Conservation (phyloP, 306 rosid species). For the Cicer bijugum region DNA sequence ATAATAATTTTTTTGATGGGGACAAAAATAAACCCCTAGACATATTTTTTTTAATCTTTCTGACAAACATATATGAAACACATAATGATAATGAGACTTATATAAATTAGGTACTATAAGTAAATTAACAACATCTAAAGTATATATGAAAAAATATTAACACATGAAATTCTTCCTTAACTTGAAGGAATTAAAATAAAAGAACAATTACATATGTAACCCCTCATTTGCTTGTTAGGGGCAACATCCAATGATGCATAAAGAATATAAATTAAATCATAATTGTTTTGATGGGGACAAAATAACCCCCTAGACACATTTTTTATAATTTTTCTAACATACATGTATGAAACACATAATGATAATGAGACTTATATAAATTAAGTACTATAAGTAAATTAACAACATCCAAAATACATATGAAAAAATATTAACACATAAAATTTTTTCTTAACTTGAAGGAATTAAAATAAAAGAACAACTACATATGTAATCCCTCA, state of each 20-base stretch:
- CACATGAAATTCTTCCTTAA: constrained; percentile 13
- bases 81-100: not conserved
- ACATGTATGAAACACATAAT: not conserved
- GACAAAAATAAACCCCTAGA: too few relatives aligned
- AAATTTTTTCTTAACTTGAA: constrained; percentile 3
- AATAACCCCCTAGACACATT: too few relatives aligned
- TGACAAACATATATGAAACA: not conserved
- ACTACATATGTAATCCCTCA: constrained; percentile 18
- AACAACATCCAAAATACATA: constrained; percentile 23
- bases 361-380: constrained; percentile 7
- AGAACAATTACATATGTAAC: too few relatives aligned
- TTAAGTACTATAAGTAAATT: constrained; percentile 9
- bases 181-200: not conserved
- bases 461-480: constrained; percentile 1
- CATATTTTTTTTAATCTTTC: not conserved
- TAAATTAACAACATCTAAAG: constrained; percentile 23
- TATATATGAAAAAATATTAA: constrained; percentile 10
- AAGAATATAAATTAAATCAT: too few relatives aligned
- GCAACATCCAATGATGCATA: too few relatives aligned
- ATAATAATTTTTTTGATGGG: too few relatives aligned
- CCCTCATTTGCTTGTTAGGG: too few relatives aligned
- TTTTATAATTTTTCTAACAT: too few relatives aligned
- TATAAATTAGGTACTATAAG: constrained; percentile 12
- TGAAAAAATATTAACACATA: constrained; percentile 4
- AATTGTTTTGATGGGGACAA: too few relatives aligned